These are phyloP conservation scores for Oryza longistaminata DNA, from an alignment of 176 grass and related monocot species.

Conservation along the genomic window DNA sequence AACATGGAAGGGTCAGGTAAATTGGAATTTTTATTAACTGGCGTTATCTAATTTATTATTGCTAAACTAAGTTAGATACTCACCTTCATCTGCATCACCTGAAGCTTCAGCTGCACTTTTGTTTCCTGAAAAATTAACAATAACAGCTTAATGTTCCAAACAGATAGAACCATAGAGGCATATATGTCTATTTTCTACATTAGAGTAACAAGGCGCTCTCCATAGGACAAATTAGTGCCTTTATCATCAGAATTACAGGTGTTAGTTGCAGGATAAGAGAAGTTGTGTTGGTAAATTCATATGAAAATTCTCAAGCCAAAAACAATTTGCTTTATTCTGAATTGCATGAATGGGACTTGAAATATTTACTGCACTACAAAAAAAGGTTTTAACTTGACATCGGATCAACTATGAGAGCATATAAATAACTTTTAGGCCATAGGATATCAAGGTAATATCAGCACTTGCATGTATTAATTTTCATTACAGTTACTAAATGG, in stretches of 20 bases:
- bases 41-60: background rate
- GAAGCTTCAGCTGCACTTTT: constrained; percentile 61
- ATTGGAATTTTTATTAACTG: background rate
- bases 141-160: background rate
- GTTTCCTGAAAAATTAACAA: constrained; percentile 60
- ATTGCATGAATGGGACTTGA: constrained; percentile 20
- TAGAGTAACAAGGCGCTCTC: background rate
- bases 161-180: background rate
- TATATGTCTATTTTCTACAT: background rate
- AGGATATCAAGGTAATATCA: background rate
- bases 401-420: background rate
- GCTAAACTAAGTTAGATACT: constrained; percentile 7
- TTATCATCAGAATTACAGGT: constrained; percentile 27
- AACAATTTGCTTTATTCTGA: constrained; percentile 6
- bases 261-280: background rate
- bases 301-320: constrained; percentile 1
- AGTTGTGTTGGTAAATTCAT: background rate
- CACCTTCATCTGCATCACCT: constrained; percentile 77
- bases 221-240: constrained; percentile 1
- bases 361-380: background rate
- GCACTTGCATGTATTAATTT: background rate
- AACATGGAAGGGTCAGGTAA: background rate
- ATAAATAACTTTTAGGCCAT: background rate
- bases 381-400: background rate
- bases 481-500: background rate